Evolutionary conservation across 495 filamentous ascomycete genomes (phyloP).

Genomic region (Tuber aestivum): DNA sequence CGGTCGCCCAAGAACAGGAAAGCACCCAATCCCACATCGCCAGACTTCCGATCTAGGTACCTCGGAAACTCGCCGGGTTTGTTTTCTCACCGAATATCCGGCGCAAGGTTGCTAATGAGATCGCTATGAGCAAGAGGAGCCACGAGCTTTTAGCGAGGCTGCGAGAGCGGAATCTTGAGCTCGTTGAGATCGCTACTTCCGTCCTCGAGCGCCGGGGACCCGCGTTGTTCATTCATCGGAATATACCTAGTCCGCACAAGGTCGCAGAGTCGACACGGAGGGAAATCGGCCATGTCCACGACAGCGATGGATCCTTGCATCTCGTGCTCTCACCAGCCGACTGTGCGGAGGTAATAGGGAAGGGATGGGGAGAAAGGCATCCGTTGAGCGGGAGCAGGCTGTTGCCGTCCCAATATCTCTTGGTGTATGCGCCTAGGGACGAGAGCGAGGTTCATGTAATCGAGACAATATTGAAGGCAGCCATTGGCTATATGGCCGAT

Average conservation of each 20-base stretch:
- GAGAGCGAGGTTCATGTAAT: not conserved
- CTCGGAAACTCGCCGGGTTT: too few species aligned
- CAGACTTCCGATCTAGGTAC: not conserved
- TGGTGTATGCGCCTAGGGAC: not conserved
- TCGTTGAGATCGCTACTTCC: not conserved
- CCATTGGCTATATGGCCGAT: not conserved
- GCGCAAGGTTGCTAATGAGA: not conserved
- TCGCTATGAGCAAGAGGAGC: not conserved
- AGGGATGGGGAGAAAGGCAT: not conserved
- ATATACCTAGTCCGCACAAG: not conserved
- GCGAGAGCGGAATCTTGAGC: not conserved
- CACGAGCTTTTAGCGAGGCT: not conserved
- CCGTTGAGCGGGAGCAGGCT: not conserved
- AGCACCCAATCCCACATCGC: not conserved
- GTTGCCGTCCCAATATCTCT: not conserved
- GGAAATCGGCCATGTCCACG: not conserved
- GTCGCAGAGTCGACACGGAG: not conserved
- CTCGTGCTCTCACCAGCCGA: not conserved
- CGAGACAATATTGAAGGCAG: not conserved
- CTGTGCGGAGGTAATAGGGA: not conserved
- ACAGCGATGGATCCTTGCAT: not conserved
- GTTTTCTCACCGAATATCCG: not conserved
- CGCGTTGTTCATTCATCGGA: not conserved
- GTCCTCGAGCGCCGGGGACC: not conserved
- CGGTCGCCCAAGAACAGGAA: not conserved